Conservation (phyloP, 805 yeast genomes). For the Candida sakaeoensis region DNA sequence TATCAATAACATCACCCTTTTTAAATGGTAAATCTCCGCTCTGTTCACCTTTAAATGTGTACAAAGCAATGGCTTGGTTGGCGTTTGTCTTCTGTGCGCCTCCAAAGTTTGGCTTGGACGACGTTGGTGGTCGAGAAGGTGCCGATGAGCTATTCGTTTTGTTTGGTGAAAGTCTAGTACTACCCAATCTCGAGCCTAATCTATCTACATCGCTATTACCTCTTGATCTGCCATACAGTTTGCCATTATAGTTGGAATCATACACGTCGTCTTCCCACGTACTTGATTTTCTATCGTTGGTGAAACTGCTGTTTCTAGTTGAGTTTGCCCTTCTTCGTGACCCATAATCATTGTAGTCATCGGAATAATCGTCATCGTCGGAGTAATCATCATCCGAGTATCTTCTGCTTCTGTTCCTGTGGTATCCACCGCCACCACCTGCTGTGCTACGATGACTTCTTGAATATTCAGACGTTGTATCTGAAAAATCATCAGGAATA, state of each 20-base stretch:
- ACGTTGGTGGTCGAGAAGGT: slow-evolving; percentile 35
- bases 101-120: slow-evolving; percentile 41
- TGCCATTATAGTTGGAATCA: slow-evolving; percentile 44
- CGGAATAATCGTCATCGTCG: slow-evolving; percentile 26
- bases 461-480: slow-evolving; percentile 45
- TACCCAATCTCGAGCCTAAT: slow-evolving; percentile 32
- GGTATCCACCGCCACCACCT: slow-evolving; percentile 11
- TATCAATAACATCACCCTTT: slow-evolving; percentile 90
- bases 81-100: slow-evolving; percentile 36
- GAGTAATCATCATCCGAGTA: slow-evolving; percentile 29
- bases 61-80: slow-evolving; percentile 86
- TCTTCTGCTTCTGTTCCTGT: slow-evolving; percentile 19
- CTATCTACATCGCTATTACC: slow-evolving; percentile 30
- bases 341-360: slow-evolving; percentile 34
- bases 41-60: slow-evolving; percentile 87
- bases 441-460: slow-evolving; percentile 13
- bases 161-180: slow-evolving; percentile 20
- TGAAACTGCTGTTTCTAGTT: slow-evolving; percentile 16
- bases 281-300: slow-evolving; percentile 1
- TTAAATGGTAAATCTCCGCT: slow-evolving; percentile 88
- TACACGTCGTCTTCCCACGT: slow-evolving; percentile 89
- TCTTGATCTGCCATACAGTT: slow-evolving; percentile 19
- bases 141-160: slow-evolving; percentile 12
- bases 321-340: slow-evolving; percentile 16
- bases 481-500: slow-evolving; percentile 65